A percentile compares a stretch with the other conserved stretches of the same genome.
These are phyloP conservation scores for Lupinus albus DNA, from an alignment of 306 rosid genomes.

Conservation along the genomic window DNA sequence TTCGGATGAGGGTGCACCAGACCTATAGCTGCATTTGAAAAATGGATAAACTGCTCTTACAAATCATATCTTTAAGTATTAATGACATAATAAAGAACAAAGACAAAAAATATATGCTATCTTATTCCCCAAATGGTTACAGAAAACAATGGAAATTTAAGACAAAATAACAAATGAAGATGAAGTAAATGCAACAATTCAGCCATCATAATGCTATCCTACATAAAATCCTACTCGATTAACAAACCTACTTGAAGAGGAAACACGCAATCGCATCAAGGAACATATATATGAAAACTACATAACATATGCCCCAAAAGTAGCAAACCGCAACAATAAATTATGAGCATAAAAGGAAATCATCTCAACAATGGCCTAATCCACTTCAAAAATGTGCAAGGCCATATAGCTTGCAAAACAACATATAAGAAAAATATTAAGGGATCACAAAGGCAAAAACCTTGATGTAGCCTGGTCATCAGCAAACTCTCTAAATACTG, in stretches of 20 bases:
- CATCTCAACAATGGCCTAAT: constrained; percentile 9
- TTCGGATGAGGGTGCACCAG: constrained; percentile 79
- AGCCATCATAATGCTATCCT: constrained; percentile 19
- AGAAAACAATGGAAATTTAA: neutral
- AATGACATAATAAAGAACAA: constrained; percentile 19
- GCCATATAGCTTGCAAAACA: constrained; percentile 21
- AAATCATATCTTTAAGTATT: constrained; percentile 27
- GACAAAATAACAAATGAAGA: neutral
- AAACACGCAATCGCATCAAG: neutral
- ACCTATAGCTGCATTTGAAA: constrained; percentile 62
- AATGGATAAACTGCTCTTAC: constrained; percentile 31
- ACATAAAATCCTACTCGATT: constrained; percentile 14
- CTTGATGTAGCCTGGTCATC: constrained; percentile 90
- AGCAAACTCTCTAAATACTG: constrained; percentile 74
- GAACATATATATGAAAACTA: neutral
- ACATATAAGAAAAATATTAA: constrained; percentile 23
- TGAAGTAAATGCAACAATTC: constrained; percentile 20
- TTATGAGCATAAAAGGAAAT: constrained; percentile 30
- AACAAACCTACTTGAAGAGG: constrained; percentile 19
- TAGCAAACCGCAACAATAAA: constrained; percentile 16
- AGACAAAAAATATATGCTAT: constrained; percentile 1
- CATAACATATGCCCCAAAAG: constrained; percentile 11
- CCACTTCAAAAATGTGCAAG: neutral
- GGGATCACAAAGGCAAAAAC: constrained; percentile 53
- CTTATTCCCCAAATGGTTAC: constrained; percentile 29